These are phyloP conservation scores for Acanthamoeba royreba DNA, from an alignment of 208 protist genomes.

Conservation along the genomic window DNA sequence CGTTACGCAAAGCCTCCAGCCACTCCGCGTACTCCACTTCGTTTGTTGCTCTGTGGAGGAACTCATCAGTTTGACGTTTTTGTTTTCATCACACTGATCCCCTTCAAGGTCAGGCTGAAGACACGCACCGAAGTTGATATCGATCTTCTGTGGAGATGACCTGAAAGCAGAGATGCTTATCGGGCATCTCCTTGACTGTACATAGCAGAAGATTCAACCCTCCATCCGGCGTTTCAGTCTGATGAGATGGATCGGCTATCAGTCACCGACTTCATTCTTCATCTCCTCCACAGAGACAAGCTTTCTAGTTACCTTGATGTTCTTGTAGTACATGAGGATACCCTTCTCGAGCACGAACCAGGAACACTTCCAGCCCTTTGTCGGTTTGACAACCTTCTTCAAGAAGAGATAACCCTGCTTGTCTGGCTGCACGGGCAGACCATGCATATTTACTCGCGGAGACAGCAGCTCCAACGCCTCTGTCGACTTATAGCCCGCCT, in stretches of 20 bases:
- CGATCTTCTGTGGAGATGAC: slow-evolving; percentile 20
- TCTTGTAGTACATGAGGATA: slow-evolving; percentile 22
- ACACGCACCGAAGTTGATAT: neutral
- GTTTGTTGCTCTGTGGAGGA: neutral
- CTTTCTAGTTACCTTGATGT: slow-evolving; percentile 39
- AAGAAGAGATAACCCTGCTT: slow-evolving; percentile 40
- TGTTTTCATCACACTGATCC: too few species aligned
- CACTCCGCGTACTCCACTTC: slow-evolving; percentile 1
- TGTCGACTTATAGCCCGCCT: neutral
- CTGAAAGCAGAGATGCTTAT: slow-evolving; percentile 29
- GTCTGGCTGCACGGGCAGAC: neutral
- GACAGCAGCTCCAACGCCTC: neutral
- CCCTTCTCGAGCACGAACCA: slow-evolving; percentile 46
- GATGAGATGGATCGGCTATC: neutral
- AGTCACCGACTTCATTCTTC: too few species aligned
- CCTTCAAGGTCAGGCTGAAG: too few species aligned
- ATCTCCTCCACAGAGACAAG: too few species aligned
- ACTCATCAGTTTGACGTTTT: too few species aligned
- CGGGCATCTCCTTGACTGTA: slow-evolving; percentile 41
- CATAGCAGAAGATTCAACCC: slow-evolving; percentile 21
- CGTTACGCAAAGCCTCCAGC: neutral
- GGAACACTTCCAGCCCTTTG: slow-evolving; percentile 34
- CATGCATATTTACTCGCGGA: neutral
- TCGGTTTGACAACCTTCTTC: neutral
- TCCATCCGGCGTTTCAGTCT: neutral